Evolutionary conservation across 768 basidiomycete species (phyloP).

Genomic region (Kwoniella shandongensis): DNA sequence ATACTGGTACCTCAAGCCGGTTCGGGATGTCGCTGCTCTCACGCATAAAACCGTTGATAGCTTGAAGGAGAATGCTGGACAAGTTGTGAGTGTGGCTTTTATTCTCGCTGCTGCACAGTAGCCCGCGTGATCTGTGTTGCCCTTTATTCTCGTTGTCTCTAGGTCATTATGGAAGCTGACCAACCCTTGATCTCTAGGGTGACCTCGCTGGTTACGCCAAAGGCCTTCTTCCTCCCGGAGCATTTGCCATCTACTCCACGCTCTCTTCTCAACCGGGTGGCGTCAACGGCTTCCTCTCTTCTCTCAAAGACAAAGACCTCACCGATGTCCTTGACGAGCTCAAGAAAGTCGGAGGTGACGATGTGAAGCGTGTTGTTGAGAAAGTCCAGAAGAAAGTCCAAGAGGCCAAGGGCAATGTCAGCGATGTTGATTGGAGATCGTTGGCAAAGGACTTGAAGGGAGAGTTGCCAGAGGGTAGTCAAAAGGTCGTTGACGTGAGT

Average conservation of each 20-base stretch:
- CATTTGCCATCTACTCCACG: conserved; percentile 38
- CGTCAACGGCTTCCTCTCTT: conserved; percentile 43
- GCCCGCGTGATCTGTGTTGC: no score
- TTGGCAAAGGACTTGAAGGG: conserved; percentile 44
- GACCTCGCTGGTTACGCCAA: conserved; percentile 25
- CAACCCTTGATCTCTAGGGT: no score
- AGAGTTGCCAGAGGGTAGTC: conserved; percentile 43
- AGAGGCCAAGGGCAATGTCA: conserved; percentile 47
- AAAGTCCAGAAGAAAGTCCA: conserved; percentile 48
- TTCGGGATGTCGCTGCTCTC: conserved; percentile 41
- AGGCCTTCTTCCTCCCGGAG: conserved; percentile 36
- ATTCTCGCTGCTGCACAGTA: not conserved
- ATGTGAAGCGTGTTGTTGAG: conserved; percentile 46
- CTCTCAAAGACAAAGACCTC: conserved; percentile 47
- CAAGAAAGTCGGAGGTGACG: conserved; percentile 49
- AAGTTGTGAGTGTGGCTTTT: conserved; percentile 25
- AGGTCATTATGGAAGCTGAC: no score
- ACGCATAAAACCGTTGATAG: conserved; percentile 33
- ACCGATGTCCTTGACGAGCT: conserved; percentile 44
- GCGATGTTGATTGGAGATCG: conserved; percentile 49
- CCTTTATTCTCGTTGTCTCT: no score
- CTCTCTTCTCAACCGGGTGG: conserved; percentile 42
- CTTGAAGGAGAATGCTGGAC: conserved; percentile 31
- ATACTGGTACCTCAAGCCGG: conserved; percentile 46
- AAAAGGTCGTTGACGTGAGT: conserved; percentile 47